Evolutionary conservation across 495 filamentous ascomycete genomes (phyloP), one percentile per base, ranked within the genome.

Genomic region (Aspergillus bertholletiae): DNA sequence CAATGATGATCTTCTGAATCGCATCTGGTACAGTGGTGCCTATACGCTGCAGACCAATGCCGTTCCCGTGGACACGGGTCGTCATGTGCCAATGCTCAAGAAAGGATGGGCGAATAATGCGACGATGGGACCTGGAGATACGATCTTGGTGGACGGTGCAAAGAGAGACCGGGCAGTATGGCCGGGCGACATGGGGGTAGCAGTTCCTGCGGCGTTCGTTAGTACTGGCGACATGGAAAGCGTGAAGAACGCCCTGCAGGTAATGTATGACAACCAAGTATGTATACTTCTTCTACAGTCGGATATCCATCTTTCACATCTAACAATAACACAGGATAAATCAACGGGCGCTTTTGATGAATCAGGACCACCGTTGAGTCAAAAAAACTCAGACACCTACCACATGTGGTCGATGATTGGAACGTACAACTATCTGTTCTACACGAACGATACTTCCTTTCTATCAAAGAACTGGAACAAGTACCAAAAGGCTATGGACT

Each of bases 321-420:
- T 55, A 26, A 32, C 28, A 21, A 17, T 21, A 15, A 13, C 51
- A 41, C 45, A 62, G 55, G 51, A 64, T 26, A 64, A 60, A 21
- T 55, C 56, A 15, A 67, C 56, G 20, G 81, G 80, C 13, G 73
- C 72, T 6, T 74, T 83, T 52, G 77, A 76, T n/a, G 84, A 85
- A 61, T 80, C 81, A 21, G 83, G 84, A 0, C 82, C 82, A 34
- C 81, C 79, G 11, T 65, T 85, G 49, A 74, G 80, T 26, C 77
- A 81, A 41, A 78, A 76, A 46, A 66, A 74, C 32, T 80, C 78
- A 45, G 83, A 84, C 57, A 84, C 82, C 8, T 86, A 86, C 60
- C 83, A 86, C 57, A 82, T 85, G 77, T 81, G 79, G 75, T 75
- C 77, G 5, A 78, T 86, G 73, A 79, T 85, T 37, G 82, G 83